Base-by-base conservation (phyloP, 305 asterid species). In the Fraxinus paxiana region DNA sequence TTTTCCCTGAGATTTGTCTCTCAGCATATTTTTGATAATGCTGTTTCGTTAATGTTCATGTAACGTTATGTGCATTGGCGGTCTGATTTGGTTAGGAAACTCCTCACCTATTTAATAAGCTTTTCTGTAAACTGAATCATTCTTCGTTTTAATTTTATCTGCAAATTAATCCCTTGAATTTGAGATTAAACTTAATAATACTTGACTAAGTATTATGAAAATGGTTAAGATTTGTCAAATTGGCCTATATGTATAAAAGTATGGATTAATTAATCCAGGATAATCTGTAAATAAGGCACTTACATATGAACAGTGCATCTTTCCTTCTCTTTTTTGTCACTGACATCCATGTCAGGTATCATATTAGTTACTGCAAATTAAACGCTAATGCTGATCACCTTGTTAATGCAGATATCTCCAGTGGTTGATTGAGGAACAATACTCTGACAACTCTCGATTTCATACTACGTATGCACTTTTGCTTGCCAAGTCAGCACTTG, bases 381-480 rank as follows among this genome's bases (percentile, higher is more conserved):
- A 69, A 70, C 24, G 46, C 43, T 70, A 63, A 75, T 67, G 30
- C 38, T 26, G 76, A 75, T 76, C 28, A 9, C 72, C 81, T 78
- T 34, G 24, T 48, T 77, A 33, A 51, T 87, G 83, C 93, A 96
- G 98, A 87, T 96, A 96, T 90, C 97, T 96, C 71, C 99, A 92
- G 85, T 96, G 99, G 99, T 84, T 96, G 87, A 96, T 94, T 82
- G 99, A 96, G 89, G 97, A 94, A 84, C 93, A 92, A 86, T 93
- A 92, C 71, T 92, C 93, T 46, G 97, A 89, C 73, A 97, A 92
- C 77, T 35, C 89, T 24, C 93, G 85, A 84, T 96, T 88, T 87
- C 99, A 96, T 85, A 96, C 97, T 12, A 86, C 92, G 80, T 96
- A 94, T 79, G 97, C 98, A 0, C 87, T 94, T 77, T 88, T 96